phyloP scores from a whole-genome alignment of 2,329 filamentous ascomycete species.

The Fonsecaea monophora region DNA sequence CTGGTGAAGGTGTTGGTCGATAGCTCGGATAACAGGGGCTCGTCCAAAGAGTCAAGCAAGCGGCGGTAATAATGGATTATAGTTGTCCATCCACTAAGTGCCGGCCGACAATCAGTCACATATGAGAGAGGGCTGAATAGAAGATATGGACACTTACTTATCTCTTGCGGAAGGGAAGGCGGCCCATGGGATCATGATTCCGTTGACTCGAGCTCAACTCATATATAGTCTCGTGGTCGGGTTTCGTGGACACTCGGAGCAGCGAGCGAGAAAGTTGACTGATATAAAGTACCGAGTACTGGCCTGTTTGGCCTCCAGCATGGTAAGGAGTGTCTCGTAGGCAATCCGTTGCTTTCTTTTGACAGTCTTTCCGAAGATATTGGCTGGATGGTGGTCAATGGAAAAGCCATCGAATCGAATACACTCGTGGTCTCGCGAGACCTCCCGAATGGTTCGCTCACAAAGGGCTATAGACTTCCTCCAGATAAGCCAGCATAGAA shows the following conservation, averaged over 20 bases:
- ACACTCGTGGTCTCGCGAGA: too few species aligned
- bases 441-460: too few species aligned
- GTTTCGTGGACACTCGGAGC: background rate
- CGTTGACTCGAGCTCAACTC: conserved; percentile 4
- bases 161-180: conserved; percentile 13
- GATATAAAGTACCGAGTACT: conserved; percentile 10
- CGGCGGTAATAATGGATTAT: conserved; percentile 4
- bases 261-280: conserved; percentile 3
- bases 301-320: background rate
- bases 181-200: conserved; percentile 34
- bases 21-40: background rate
- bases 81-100: background rate
- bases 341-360: too few species aligned
- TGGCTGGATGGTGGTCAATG: too few species aligned
- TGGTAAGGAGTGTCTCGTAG: too few species aligned
- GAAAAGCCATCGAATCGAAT: too few species aligned
- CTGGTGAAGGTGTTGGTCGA: background rate
- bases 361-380: too few species aligned
- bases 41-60: background rate
- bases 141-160: conserved; percentile 11
- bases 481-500: too few species aligned
- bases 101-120: conserved; percentile 14
- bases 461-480: too few species aligned
- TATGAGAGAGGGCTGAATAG: background rate
- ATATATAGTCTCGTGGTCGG: background rate